Percentiles rank a stretch among this genome's conserved stretches.
phyloP scores from a whole-genome alignment of 164 flowering plant species.

The Nelumbo lutea region DNA sequence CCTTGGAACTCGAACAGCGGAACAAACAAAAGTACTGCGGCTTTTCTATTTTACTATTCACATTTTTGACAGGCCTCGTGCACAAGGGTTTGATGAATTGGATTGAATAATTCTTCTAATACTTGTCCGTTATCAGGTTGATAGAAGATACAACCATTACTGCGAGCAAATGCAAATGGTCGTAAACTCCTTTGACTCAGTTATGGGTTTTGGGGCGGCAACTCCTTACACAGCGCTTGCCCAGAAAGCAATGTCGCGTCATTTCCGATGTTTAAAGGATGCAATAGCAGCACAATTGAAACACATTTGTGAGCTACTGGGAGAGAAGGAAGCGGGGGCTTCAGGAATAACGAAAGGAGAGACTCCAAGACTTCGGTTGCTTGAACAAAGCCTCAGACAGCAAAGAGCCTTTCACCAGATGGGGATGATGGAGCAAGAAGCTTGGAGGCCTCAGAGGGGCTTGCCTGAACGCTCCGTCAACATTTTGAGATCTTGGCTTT shows the following conservation, averaged over 20 bases:
- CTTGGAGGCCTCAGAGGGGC: slow-evolving; percentile 95
- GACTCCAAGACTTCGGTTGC: slow-evolving; percentile 71
- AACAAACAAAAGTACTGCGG: no score
- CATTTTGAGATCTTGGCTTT: slow-evolving; percentile 87
- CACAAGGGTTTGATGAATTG: no score
- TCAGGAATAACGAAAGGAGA: slow-evolving; percentile 80
- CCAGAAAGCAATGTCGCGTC: slow-evolving; percentile 95
- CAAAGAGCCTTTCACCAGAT: slow-evolving; percentile 82
- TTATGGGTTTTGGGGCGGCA: slow-evolving; percentile 86
- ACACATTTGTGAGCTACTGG: slow-evolving; percentile 70
- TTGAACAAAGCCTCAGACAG: slow-evolving; percentile 81
- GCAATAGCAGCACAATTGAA: slow-evolving; percentile 62
- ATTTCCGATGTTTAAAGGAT: slow-evolving; percentile 79
- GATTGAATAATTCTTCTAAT: no score
- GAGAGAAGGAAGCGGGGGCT: slow-evolving; percentile 65
- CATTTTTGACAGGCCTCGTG: no score
- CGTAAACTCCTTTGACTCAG: slow-evolving; percentile 78
- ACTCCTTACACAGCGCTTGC: slow-evolving; percentile 78
- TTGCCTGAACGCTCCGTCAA: slow-evolving; percentile 88
- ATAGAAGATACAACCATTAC: slow-evolving; percentile 74
- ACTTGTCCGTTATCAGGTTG: slow-evolving; percentile 46
- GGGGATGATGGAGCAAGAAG: slow-evolving; percentile 93
- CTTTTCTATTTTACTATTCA: no score
- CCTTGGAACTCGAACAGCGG: no score
- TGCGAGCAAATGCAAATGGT: slow-evolving; percentile 93